Conservation (phyloP, 2,329 filamentous ascomycete species). For the Aspergillus arachidicola region DNA sequence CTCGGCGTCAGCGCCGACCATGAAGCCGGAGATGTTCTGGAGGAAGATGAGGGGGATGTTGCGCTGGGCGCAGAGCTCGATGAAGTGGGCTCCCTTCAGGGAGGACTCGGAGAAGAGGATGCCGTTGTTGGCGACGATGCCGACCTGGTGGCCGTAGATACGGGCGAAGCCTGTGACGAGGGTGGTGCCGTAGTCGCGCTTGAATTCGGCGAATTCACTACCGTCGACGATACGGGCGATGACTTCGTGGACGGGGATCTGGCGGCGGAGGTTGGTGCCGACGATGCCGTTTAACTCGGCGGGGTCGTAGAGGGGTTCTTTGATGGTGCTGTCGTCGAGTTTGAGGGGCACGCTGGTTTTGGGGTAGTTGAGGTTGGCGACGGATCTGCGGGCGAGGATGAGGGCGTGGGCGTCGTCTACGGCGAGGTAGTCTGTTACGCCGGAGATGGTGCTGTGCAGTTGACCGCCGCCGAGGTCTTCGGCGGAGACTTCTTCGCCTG, state of each 20-base stretch:
- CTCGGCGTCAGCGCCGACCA: constrained; percentile 93
- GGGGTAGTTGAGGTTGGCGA: constrained; percentile 90
- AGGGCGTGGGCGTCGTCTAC: constrained; percentile 93
- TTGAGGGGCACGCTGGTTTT: constrained; percentile 41
- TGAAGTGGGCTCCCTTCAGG: constrained; percentile 94
- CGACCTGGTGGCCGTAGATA: constrained; percentile 88
- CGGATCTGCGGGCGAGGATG: constrained; percentile 77
- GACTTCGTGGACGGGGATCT: constrained; percentile 83
- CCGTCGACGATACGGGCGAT: constrained; percentile 93
- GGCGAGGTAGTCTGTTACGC: constrained; percentile 92
- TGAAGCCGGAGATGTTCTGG: constrained; percentile 97
- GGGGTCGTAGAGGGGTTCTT: constrained; percentile 78
- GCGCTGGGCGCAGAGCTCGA: constrained; percentile 89
- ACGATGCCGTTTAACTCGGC: constrained; percentile 85
- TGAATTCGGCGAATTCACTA: constrained; percentile 90
- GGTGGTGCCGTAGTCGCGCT: constrained; percentile 83
- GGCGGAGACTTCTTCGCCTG: constrained; percentile 85
- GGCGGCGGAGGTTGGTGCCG: constrained; percentile 83
- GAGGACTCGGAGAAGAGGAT: constrained; percentile 89
- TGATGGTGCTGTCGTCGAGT: constrained; percentile 46
- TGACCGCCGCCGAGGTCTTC: constrained; percentile 90
- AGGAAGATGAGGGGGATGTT: constrained; percentile 89
- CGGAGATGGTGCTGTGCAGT: constrained; percentile 86
- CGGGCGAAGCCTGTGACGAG: constrained; percentile 88
- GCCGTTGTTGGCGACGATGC: constrained; percentile 94